Base-by-base conservation (phyloP, 139 green algal species). In the Eudorina sp. region DNA sequence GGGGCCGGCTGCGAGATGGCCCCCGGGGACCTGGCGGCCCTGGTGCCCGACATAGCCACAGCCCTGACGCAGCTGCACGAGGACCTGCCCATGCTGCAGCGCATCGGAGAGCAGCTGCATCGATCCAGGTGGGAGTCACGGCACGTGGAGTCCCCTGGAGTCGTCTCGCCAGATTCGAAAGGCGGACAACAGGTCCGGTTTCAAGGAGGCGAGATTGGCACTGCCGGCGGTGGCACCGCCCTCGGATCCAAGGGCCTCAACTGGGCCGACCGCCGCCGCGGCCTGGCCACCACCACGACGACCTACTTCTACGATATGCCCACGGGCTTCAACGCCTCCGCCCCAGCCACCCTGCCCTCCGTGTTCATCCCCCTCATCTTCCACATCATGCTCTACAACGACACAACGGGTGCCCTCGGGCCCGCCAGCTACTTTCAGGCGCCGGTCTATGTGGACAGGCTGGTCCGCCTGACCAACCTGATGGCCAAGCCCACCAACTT, bases 301-400 rank as follows among this genome's bases (percentile, higher is more conserved):
- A 58, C 9, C 41, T 58, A 29, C 46, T 64, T 46, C 74, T 53
- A 4, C 5, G 4, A 23, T 6, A n/a, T n/a, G n/a, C 74, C 74
- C 11, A n/a, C 29, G 11, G 19, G 40, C 18, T 82, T 82, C 46
- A 45, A 14, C 6, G 8, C 29, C 3, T 9, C 29, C 14, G 7
- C 51, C 31, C 76, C 76, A 1, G 27, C 23, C 31, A 21, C 31
- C 23, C 31, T 83, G 76, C 51, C 76, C 16, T 0, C 31, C 4
- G 51, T 69, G 3, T 11, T 34, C 4, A 38, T 70, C 8, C 76
- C 76, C 13, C 31, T 83, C 25, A 55, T 83, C 1, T 68, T 83
- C 34, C 76, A 83, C 76, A 23, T 83, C 51, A 48, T 83, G 76
- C 45, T 51, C 31, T 83, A 83, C 76, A 83, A 23, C 0, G 51